phyloP scores from a whole-genome alignment of 495 filamentous ascomycete genomes.

The Sordaria brevicollis region DNA sequence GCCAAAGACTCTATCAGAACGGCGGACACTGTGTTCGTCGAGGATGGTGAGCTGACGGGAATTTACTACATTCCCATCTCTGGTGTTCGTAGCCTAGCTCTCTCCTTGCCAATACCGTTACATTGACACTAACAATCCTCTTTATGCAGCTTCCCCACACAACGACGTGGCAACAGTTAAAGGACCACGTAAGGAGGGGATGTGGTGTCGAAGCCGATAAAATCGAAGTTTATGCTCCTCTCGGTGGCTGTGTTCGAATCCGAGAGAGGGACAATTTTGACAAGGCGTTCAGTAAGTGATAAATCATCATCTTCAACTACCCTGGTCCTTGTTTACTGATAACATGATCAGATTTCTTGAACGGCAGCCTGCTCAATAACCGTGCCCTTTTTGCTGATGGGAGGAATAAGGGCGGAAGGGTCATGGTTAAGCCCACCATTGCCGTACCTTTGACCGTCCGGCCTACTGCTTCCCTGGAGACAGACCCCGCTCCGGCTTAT shows the following conservation, averaged over 20 bases:
- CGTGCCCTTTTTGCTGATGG: slow-evolving; percentile 11
- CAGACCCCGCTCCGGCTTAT: not conserved
- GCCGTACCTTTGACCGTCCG: not conserved
- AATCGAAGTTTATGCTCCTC: slow-evolving; percentile 12
- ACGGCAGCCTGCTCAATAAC: slow-evolving; percentile 11
- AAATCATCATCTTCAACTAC: not conserved
- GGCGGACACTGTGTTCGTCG: slow-evolving; percentile 4
- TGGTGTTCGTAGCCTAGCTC: slow-evolving; percentile 6
- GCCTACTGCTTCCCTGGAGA: not conserved
- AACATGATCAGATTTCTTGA: slow-evolving; percentile 5
- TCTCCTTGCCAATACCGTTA: not conserved
- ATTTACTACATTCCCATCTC: slow-evolving; percentile 15
- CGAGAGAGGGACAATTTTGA: slow-evolving; percentile 12
- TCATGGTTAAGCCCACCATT: slow-evolving; percentile 1
- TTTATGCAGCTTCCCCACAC: slow-evolving; percentile 7
- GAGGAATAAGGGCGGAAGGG: slow-evolving; percentile 4
- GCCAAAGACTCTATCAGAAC: not conserved
- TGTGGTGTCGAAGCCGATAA: slow-evolving; percentile 9
- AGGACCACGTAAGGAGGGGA: slow-evolving; percentile 1
- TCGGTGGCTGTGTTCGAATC: slow-evolving; percentile 12
- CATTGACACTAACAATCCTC: not conserved
- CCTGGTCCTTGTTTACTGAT: not conserved
- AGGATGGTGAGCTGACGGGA: slow-evolving; percentile 8
- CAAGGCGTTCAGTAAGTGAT: slow-evolving; percentile 11
- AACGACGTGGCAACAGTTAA: slow-evolving; percentile 16